These are phyloP conservation scores for Penicillium sp. DNA, from an alignment of 2,329 filamentous ascomycete genomes.

Conservation along the genomic window DNA sequence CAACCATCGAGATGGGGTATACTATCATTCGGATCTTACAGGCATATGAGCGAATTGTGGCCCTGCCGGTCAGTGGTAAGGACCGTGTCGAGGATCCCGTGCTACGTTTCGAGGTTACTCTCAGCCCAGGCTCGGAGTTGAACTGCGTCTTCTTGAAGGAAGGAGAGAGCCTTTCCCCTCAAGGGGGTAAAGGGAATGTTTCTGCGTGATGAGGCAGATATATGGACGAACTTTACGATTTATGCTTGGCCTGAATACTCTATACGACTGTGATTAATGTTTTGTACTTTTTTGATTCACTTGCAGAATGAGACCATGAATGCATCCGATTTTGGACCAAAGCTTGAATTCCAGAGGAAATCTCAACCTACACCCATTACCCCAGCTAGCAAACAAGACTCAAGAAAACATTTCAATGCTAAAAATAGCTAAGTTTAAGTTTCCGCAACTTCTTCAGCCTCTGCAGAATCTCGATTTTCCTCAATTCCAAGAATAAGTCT, in stretches of 20 bases:
- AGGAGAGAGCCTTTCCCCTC: slow-evolving; percentile 11
- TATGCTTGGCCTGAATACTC: too few relatives aligned
- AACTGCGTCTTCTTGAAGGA: slow-evolving; percentile 38
- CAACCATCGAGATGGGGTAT: slow-evolving; percentile 54
- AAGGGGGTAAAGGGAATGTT: too few relatives aligned
- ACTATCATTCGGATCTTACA: slow-evolving; percentile 42
- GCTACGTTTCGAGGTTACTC: slow-evolving; percentile 36
- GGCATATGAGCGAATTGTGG: slow-evolving; percentile 35
- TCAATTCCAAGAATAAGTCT: slow-evolving; percentile 31
- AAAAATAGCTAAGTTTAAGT: slow-evolving; percentile 16
- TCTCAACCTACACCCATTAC: too few relatives aligned
- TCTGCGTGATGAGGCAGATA: too few relatives aligned
- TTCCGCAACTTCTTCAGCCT: slow-evolving; percentile 30
- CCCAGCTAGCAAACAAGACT: too few relatives aligned
- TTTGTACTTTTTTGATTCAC: too few relatives aligned
- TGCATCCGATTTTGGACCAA: too few relatives aligned
- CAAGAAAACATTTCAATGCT: neutral
- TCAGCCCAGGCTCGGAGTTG: slow-evolving; percentile 35
- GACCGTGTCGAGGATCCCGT: slow-evolving; percentile 33
- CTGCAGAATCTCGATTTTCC: slow-evolving; percentile 34
- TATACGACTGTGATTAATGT: too few relatives aligned
- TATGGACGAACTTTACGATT: too few relatives aligned
- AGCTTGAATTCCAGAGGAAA: too few relatives aligned
- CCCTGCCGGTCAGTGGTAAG: slow-evolving; percentile 28
- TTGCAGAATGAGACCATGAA: too few relatives aligned